Conservation (phyloP, 306 rosid genomes). For the Lathyrus sativus region DNA sequence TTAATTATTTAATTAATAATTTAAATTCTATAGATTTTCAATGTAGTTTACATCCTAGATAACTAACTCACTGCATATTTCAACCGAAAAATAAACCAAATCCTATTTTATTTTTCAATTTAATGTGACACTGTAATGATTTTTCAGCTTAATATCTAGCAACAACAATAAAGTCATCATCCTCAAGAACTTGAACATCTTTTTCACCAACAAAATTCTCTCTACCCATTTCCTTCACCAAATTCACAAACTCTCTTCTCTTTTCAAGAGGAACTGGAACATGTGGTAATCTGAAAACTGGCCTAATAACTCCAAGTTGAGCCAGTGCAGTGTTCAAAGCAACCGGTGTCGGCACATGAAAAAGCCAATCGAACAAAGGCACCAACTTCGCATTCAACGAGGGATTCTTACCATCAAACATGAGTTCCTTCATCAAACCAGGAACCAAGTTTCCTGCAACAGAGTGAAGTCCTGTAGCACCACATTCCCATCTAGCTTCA, state of each 20-base stretch:
- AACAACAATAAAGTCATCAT: conserved; percentile 48
- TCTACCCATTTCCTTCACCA: conserved; percentile 71
- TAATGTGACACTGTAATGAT: not conserved
- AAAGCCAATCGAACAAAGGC: conserved; percentile 80
- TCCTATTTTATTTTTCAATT: not conserved
- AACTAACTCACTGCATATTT: not conserved
- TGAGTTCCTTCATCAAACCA: conserved; percentile 67
- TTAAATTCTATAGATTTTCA: too few species aligned
- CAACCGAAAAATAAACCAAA: not conserved
- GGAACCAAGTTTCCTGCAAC: conserved; percentile 75
- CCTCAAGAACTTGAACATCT: conserved; percentile 68
- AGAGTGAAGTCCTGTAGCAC: conserved; percentile 78
- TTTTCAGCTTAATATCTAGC: conserved; percentile 22
- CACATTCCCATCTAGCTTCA: conserved; percentile 81
- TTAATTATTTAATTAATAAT: too few species aligned
- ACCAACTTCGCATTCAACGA: conserved; percentile 55
- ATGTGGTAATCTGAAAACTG: conserved; percentile 88
- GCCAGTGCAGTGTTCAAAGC: conserved; percentile 80
- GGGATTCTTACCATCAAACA: conserved; percentile 66
- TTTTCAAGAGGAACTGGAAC: conserved; percentile 75
- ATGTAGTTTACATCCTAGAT: too few species aligned
- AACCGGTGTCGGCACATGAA: conserved; percentile 67
- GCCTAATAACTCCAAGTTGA: conserved; percentile 89
- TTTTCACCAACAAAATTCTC: conserved; percentile 73
- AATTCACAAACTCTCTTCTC: conserved; percentile 70